Base-by-base conservation (phyloP, 1,139 yeast genomes). In the Candida tropicalis region DNA sequence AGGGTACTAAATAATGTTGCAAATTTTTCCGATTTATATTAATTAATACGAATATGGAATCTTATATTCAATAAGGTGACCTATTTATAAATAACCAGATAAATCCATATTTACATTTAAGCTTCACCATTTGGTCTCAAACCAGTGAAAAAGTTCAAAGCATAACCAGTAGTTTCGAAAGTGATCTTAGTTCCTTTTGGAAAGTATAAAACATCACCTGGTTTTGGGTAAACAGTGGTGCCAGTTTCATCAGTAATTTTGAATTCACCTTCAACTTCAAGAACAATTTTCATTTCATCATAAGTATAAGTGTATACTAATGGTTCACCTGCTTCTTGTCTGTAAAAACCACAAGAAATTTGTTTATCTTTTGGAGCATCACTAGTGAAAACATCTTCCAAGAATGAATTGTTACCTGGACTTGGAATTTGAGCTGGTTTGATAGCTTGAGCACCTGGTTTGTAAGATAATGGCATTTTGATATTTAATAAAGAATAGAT, bases 121-220 rank as follows among this genome's bases (percentile, higher is more conserved):
- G 60, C 61, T 39, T 58, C 56, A 27, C 67, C 65, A 38, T 59
- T 57, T 54, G 82, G 77, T 70, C 87, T 76, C 62, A 79, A 75
- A 50, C 87, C 88, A 47, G 77, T 71, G 69, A 79, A 83, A 73
- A 79, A 83, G 47, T 85, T 81, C 50, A 75, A 72, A 26, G 82
- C 87, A 53, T 80, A 81, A 41, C 84, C 87, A 44, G 82, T 76
- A 48, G 85, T 77, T 56, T 77, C 73, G 57, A 83, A 83, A 38
- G 87, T 83, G 56, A 83, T 77, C 44, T 87, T 82, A 47, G 81
- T 68, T 24, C 88, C 88, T 60, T 80, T 80, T 51, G 72, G 73
- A 68, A 83, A 81, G 73, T 75, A 82, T 56, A 83, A 74, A n/a
- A 81, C 84, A 54, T 83, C 89, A 47, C 86, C 86, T 44, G 84